Evolutionary conservation across 805 yeast genomes (phyloP), one percentile per base, ranked within the genome.

Genomic region (Lipomyces japonicus): DNA sequence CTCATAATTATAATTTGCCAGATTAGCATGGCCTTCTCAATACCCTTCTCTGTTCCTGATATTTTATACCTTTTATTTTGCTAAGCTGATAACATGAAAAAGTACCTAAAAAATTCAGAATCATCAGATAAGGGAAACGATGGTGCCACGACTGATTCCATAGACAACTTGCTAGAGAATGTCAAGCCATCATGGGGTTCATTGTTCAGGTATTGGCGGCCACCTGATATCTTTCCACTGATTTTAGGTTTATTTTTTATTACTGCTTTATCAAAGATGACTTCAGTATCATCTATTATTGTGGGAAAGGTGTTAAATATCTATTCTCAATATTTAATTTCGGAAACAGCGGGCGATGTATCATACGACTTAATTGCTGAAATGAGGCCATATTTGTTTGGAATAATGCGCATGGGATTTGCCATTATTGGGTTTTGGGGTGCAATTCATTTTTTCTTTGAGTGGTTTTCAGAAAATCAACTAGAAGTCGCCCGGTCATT

Each of bases 381-480:
- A 30, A 36, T 36, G 12, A 19, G 47, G n/a, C 51, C 56, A n/a
- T 48, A 25, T 39, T 26, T 52, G 3, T 16, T 44, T 7, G 52
- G 51, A n/a, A 31, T 48, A 18, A 14, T 40, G 4, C 24, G 25
- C 1, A 28, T 44, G 16, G 53, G 50, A 6, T 6, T 48, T 7
- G 14, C 32, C 7, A 39, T 48, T 38, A 38, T 52, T 12, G 42
- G 47, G 9, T 14, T 48, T n/a, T 54, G 58, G 58, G 43, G 46
- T 7, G 28, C 21, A 22, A 14, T 51, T 2, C 28, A 42, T 16
- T 37, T 50, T 31, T 16, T 31, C n/a, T 50, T 49, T 25, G 43
- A 39, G 16, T 46, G 46, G 42, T 53, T 54, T 45, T 26, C 58
- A 2, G 58, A 54, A 24, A 42, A 37, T 26, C 58, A 54, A 34